These are phyloP conservation scores for Cyclanthera cordifolia DNA, from an alignment of 306 rosid species.

Conservation along the genomic window DNA sequence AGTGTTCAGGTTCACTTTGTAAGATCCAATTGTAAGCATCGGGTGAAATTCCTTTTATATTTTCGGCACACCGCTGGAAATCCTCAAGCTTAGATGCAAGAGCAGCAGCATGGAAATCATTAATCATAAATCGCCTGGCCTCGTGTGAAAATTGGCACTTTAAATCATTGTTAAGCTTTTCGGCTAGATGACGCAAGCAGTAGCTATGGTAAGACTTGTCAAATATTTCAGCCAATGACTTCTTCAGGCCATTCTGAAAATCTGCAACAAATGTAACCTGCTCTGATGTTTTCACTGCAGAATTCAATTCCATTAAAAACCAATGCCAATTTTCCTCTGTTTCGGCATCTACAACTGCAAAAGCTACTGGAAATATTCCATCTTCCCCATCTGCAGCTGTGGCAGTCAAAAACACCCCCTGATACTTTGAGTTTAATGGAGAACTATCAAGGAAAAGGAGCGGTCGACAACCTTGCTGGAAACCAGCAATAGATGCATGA, in stretches of 20 bases:
- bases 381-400: conserved; percentile 79
- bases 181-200: conserved; percentile 83
- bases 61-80: conserved; percentile 53
- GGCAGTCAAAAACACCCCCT: conserved; percentile 75
- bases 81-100: conserved; percentile 55
- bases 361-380: conserved; percentile 73
- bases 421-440: conserved; percentile 79
- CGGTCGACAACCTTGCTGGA: conserved; percentile 83
- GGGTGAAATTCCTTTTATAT: conserved; percentile 78
- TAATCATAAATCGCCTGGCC: conserved; percentile 86
- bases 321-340: conserved; percentile 83
- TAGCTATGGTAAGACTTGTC: conserved; percentile 62
- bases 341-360: conserved; percentile 83
- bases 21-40: conserved; percentile 85
- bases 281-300: conserved; percentile 42
- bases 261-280: conserved; percentile 75
- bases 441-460: conserved; percentile 73
- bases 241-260: conserved; percentile 58
- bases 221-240: conserved; percentile 55
- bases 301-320: conserved; percentile 70
- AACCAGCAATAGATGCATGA: conserved; percentile 71
- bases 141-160: conserved; percentile 94
- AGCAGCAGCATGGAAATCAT: conserved; percentile 83
- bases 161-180: conserved; percentile 77
- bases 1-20: conserved; percentile 70